A percentile compares a stretch with the other conserved stretches of the same genome.
Conservation (phyloP, 306 rosid species). For the Dalbergia oliveri region DNA sequence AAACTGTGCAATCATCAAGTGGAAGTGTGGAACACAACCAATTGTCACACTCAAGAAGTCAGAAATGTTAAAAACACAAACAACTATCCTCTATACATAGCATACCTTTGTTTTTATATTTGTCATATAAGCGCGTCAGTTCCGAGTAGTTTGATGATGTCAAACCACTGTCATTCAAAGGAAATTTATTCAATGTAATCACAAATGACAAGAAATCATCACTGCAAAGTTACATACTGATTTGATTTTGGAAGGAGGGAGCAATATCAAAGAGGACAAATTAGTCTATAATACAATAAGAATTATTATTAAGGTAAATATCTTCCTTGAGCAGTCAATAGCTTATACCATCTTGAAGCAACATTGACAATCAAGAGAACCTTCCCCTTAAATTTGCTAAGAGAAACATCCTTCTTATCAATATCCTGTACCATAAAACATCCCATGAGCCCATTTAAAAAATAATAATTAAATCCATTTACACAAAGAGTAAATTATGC, state of each 20-base stretch:
- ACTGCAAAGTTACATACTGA: not conserved
- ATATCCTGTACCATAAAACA: slow-evolving; percentile 74
- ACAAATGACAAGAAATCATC: slow-evolving; percentile 33
- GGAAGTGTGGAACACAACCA: slow-evolving; percentile 29
- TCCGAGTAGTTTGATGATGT: slow-evolving; percentile 92
- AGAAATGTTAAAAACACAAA: slow-evolving; percentile 20
- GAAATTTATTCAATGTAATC: slow-evolving; percentile 34
- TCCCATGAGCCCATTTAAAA: not conserved
- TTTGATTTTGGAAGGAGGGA: not conserved
- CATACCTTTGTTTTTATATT: slow-evolving; percentile 87
- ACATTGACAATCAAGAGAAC: slow-evolving; percentile 94
- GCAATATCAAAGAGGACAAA: not conserved
- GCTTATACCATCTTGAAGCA: slow-evolving; percentile 91
- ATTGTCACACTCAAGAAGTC: not conserved
- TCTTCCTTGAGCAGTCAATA: slow-evolving; percentile 40
- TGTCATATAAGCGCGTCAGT: slow-evolving; percentile 82
- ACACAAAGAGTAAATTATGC: too few species aligned
- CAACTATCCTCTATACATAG: slow-evolving; percentile 25
- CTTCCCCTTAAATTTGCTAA: slow-evolving; percentile 90
- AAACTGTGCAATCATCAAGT: slow-evolving; percentile 8
- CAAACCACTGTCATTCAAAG: slow-evolving; percentile 77
- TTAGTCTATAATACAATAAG: slow-evolving; percentile 1
- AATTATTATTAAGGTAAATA: slow-evolving; percentile 6
- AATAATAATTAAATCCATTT: not conserved
- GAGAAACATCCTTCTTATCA: slow-evolving; percentile 82